A percentile compares a stretch with the other conserved stretches of the same genome.
Conservation (phyloP, 2,329 filamentous ascomycete species). For the Ophiostoma ips region DNA sequence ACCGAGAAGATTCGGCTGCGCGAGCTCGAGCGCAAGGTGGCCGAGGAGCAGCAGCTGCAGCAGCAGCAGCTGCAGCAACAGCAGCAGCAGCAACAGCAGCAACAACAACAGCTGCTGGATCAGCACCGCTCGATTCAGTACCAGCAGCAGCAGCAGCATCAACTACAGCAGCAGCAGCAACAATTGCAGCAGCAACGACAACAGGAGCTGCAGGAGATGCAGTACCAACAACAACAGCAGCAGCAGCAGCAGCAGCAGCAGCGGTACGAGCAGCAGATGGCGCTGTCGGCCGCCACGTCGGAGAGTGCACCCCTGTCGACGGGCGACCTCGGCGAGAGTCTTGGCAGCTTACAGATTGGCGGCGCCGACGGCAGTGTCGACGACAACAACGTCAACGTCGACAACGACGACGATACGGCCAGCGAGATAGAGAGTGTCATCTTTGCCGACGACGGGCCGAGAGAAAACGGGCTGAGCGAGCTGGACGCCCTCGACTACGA, state of each 20-base stretch:
- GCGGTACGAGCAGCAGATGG: neutral
- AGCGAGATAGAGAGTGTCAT: neutral
- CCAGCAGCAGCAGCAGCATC: conserved; percentile 1
- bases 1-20: conserved; percentile 43
- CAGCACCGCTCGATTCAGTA: neutral
- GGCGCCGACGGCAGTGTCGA: neutral
- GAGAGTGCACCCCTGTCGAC: neutral
- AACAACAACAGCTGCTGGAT: conserved; percentile 9
- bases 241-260: neutral
- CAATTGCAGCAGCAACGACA: conserved; percentile 10
- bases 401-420: neutral
- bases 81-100: conserved; percentile 19
- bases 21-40: conserved; percentile 25
- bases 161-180: conserved; percentile 10
- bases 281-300: neutral
- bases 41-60: conserved; percentile 20
- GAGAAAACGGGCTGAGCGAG: neutral
- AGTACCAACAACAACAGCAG: neutral
- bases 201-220: neutral
- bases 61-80: conserved; percentile 15
- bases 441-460: neutral
- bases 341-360: neutral
- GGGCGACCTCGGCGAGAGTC: neutral
- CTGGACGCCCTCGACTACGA: neutral
- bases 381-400: neutral